Conservation (phyloP, 768 basidiomycete species). For the Tubosaeta sp. region DNA sequence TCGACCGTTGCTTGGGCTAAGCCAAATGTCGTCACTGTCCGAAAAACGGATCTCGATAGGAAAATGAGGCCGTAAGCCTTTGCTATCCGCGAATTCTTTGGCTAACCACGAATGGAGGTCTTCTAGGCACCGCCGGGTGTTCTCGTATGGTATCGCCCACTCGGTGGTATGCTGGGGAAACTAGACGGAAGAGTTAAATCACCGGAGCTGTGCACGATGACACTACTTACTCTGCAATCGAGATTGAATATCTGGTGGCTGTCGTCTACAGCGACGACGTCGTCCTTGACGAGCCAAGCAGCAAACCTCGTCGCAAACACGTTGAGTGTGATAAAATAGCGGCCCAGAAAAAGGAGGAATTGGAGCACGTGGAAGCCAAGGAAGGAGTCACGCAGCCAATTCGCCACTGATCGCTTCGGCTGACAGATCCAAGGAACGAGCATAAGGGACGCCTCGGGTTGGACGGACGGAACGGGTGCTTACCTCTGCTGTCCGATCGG, state of each 20-base stretch:
- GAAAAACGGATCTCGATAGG: constrained; percentile 92
- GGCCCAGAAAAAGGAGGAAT: constrained; percentile 73
- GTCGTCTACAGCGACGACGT: constrained; percentile 64
- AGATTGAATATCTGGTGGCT: constrained; percentile 87
- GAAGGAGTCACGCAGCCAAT: constrained; percentile 68
- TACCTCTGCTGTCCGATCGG: constrained; percentile 78
- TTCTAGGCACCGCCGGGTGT: constrained; percentile 61
- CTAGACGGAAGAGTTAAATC: constrained; percentile 35
- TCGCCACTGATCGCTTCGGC: constrained; percentile 49
- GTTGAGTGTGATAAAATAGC: constrained; percentile 61
- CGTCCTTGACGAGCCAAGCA: constrained; percentile 60
- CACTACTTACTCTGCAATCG: constrained; percentile 77
- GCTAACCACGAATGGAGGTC: constrained; percentile 73
- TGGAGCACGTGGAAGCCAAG: constrained; percentile 82
- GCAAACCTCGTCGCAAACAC: constrained; percentile 58
- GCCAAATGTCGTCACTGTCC: constrained; percentile 86
- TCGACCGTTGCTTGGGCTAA: constrained; percentile 80
- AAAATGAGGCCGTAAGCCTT: constrained; percentile 85
- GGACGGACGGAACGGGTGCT: constrained; percentile 25
- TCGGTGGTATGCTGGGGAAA: constrained; percentile 93
- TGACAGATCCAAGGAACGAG: constrained; percentile 26
- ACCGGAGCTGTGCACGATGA: not conserved
- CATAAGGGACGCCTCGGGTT: constrained; percentile 1
- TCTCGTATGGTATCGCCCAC: constrained; percentile 81
- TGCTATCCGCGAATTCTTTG: constrained; percentile 56